A percentile compares a stretch with the other conserved stretches of the same genome.
These are phyloP conservation scores for Gastrolobium villosum DNA, from an alignment of 306 rosid species.

Conservation along the genomic window DNA sequence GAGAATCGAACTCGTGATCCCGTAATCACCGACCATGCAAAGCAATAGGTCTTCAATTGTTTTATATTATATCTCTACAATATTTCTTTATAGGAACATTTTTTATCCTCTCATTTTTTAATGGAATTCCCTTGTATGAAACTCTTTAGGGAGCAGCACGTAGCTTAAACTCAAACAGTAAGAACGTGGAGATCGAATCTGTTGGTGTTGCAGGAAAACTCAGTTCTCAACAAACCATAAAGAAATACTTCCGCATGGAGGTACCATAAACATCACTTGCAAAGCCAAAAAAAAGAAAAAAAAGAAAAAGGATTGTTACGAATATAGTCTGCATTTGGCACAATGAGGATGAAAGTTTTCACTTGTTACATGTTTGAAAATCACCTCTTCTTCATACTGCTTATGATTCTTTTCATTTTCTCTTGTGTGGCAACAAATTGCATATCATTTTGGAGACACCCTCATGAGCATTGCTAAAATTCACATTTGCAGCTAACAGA, in stretches of 20 bases:
- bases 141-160: slow-evolving; percentile 61
- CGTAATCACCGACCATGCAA: too few species aligned
- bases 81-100: neutral
- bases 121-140: slow-evolving; percentile 25
- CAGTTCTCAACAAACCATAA: slow-evolving; percentile 51
- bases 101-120: slow-evolving; percentile 8
- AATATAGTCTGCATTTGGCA: neutral
- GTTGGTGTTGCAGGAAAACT: slow-evolving; percentile 60
- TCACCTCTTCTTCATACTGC: neutral
- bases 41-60: too few species aligned
- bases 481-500: slow-evolving; percentile 53
- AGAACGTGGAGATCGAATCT: slow-evolving; percentile 66
- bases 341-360: neutral
- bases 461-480: slow-evolving; percentile 21
- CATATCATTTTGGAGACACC: neutral
- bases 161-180: slow-evolving; percentile 53
- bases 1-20: too few species aligned
- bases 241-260: slow-evolving; percentile 62
- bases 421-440: neutral
- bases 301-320: neutral
- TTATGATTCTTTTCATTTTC: slow-evolving; percentile 7
- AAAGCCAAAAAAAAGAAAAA: neutral
- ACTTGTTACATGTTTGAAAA: slow-evolving; percentile 1
- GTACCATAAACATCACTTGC: slow-evolving; percentile 44
- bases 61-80: too few species aligned